Conservation (phyloP, 257 asterid species). For the Henckelia pumila region DNA sequence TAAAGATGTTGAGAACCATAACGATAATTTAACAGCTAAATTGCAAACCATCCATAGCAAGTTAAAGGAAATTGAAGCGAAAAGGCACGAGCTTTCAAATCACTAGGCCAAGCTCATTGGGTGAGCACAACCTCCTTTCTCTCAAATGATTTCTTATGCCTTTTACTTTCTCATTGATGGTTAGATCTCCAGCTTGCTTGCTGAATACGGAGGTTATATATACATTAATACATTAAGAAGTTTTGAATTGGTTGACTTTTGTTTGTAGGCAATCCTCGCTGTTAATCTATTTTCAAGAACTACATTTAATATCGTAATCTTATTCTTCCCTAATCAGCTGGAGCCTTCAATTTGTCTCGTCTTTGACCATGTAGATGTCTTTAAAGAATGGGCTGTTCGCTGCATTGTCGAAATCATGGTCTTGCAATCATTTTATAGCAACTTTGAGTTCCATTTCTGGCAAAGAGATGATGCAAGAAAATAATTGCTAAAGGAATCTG, state of each 20-base stretch:
- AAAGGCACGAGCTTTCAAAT: slow-evolving; percentile 30
- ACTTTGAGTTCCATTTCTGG: background rate
- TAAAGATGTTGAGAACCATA: slow-evolving; percentile 68
- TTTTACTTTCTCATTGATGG: background rate
- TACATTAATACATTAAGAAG: background rate
- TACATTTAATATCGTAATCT: background rate
- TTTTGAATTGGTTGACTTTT: background rate
- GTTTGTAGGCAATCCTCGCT: background rate
- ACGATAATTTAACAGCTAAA: slow-evolving; percentile 44
- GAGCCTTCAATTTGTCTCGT: background rate
- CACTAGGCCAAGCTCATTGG: background rate
- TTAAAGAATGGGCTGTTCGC: background rate
- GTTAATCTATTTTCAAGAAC: background rate
- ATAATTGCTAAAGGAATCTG: background rate
- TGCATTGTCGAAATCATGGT: background rate
- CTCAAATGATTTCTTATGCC: background rate
- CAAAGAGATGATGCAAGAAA: background rate
- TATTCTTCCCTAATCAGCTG: background rate
- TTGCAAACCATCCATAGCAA: background rate
- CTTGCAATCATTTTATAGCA: background rate
- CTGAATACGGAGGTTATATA: background rate
- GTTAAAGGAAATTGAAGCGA: background rate
- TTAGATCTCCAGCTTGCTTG: background rate
- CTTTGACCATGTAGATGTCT: background rate
- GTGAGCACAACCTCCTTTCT: slow-evolving; percentile 34